Conservation (phyloP, 2,329 filamentous ascomycete species). For the Fusarium subglutinans region DNA sequence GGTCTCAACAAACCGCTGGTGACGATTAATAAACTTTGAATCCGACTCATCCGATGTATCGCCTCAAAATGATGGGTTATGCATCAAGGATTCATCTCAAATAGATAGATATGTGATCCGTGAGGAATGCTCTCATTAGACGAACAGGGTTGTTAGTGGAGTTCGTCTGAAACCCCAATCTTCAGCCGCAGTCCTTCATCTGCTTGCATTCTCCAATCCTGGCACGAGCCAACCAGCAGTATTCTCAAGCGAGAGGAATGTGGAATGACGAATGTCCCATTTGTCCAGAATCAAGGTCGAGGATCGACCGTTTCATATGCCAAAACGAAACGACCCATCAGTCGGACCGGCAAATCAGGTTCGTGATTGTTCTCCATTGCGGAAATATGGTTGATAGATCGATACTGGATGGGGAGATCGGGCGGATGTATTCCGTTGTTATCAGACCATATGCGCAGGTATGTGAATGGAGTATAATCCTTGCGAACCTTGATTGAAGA, state of each 20-base stretch:
- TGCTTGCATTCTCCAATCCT: neutral
- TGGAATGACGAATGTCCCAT: neutral
- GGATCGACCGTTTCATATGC: neutral
- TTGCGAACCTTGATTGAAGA: neutral
- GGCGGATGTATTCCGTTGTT: neutral
- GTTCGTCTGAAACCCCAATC: neutral
- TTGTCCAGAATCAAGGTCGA: neutral
- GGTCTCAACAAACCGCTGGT: neutral
- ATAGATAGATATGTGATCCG: neutral
- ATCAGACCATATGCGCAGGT: neutral
- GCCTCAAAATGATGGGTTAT: neutral
- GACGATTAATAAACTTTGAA: neutral
- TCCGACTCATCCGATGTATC: neutral
- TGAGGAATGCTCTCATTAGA: neutral
- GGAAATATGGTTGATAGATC: neutral
- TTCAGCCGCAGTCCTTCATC: conserved; percentile 3
- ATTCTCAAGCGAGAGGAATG: neutral
- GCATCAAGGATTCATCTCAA: neutral
- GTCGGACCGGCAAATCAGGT: neutral
- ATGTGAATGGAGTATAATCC: neutral
- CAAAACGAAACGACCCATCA: neutral
- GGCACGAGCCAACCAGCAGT: neutral
- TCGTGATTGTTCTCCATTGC: neutral
- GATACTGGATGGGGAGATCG: neutral
- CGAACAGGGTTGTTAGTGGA: neutral